A percentile compares a stretch with the other conserved stretches of the same genome.
Evolutionary conservation across 2,329 filamentous ascomycete genomes (phyloP).

Genomic region (Ophiocordyceps australis): DNA sequence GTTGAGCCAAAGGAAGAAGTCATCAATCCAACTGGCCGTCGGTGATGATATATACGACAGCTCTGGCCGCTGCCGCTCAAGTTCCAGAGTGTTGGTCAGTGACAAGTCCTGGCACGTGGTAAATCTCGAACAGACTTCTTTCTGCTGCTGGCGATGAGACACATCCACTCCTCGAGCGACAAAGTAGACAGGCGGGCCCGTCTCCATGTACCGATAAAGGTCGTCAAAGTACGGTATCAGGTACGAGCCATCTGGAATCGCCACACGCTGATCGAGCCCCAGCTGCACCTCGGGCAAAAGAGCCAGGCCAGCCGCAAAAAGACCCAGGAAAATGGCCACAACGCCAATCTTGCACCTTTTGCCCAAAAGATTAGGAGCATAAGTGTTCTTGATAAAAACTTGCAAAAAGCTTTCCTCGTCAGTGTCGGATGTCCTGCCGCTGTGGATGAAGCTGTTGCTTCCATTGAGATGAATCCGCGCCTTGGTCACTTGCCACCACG

Average conservation of each 20-base stretch:
- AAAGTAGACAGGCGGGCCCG: conserved; percentile 90
- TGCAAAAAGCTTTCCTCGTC: conserved; percentile 75
- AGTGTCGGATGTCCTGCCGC: conserved; percentile 45
- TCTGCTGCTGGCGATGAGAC: conserved; percentile 58
- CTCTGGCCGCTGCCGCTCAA: conserved; percentile 78
- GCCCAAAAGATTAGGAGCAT: conserved; percentile 65
- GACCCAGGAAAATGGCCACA: conserved; percentile 64
- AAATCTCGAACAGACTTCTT: conserved; percentile 78
- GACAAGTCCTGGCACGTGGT: conserved; percentile 74
- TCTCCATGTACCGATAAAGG: conserved; percentile 78
- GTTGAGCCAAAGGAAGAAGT: conserved; percentile 94
- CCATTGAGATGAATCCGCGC: conserved; percentile 48
- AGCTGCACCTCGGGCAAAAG: conserved; percentile 71
- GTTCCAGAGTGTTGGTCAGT: conserved; percentile 77
- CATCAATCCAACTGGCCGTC: conserved; percentile 90
- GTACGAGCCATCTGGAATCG: conserved; percentile 85
- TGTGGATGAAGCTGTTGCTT: conserved; percentile 33
- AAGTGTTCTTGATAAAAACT: conserved; percentile 75
- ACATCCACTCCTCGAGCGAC: conserved; percentile 69
- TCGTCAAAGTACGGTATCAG: conserved; percentile 95
- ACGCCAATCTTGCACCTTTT: conserved; percentile 65
- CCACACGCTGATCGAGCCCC: conserved; percentile 85
- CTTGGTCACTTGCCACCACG: conserved; percentile 66
- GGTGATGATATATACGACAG: conserved; percentile 78
- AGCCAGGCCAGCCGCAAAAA: conserved; percentile 74